Conservation (phyloP, 169 alveolate genomes). For the Sarcocystis neurona region DNA sequence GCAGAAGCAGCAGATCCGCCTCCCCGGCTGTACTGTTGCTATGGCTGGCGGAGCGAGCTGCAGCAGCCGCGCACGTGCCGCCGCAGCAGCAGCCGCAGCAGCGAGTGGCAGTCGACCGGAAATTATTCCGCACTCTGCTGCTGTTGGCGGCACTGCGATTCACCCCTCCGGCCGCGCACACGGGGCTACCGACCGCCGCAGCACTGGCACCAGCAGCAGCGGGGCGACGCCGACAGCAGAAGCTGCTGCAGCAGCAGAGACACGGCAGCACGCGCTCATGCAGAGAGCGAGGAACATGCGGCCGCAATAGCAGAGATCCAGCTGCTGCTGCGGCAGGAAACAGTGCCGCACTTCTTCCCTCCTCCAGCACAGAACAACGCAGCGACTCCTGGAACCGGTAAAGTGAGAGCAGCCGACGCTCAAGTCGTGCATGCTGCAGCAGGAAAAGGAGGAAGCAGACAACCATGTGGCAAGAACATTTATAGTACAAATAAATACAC, state of each 20-base stretch:
- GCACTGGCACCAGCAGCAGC: background rate
- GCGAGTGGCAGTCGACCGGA: background rate
- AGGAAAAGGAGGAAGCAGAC: background rate
- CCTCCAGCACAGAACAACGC: background rate
- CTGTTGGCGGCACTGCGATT: background rate
- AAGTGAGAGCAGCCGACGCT: slow-evolving; percentile 8
- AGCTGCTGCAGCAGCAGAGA: slow-evolving; percentile 1
- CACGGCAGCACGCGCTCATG: background rate
- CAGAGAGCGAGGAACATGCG: slow-evolving; percentile 5
- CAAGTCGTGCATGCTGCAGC: background rate
- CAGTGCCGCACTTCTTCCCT: background rate
- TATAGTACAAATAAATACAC: background rate
- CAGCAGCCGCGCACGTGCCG: background rate
- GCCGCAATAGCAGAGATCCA: background rate
- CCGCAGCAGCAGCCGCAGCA: slow-evolving; percentile 3
- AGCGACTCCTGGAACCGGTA: background rate
- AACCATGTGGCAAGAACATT: background rate
- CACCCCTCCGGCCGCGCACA: background rate
- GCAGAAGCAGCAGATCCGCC: no score
- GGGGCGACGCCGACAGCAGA: background rate
- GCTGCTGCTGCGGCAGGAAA: background rate
- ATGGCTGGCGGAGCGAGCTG: background rate
- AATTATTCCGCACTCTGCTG: background rate
- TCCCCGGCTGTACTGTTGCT: no score
- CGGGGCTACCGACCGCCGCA: background rate